Percentiles rank a stretch among this genome's conserved stretches.
These are phyloP conservation scores for Penicillium paradoxum DNA, from an alignment of 495 filamentous ascomycete species.

Conservation along the genomic window DNA sequence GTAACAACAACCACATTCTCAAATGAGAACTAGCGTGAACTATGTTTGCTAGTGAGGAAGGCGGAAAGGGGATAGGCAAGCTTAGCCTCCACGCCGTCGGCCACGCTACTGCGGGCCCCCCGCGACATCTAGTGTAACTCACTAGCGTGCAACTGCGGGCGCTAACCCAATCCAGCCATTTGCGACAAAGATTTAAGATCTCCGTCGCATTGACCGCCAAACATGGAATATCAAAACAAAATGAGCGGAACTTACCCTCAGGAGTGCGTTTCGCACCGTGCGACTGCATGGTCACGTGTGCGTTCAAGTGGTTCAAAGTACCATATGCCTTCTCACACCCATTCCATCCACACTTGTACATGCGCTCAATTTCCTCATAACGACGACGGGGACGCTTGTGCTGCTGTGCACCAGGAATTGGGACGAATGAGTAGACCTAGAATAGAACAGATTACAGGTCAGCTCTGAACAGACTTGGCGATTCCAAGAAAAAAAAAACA, in stretches of 20 bases:
- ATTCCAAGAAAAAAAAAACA: no score
- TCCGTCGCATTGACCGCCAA: not conserved
- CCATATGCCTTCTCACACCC: conserved; percentile 98
- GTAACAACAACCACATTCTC: not conserved
- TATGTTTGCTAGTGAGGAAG: not conserved
- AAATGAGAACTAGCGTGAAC: not conserved
- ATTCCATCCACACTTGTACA: conserved; percentile 99
- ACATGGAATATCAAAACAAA: conserved; percentile 4
- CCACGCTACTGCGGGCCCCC: conserved; percentile 48
- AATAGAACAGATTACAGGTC: conserved; percentile 12
- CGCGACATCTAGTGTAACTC: conserved; percentile 46
- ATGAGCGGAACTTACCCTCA: conserved; percentile 66
- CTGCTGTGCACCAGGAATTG: conserved; percentile 94
- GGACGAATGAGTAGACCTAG: conserved; percentile 96
- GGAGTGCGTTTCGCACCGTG: conserved; percentile 90
- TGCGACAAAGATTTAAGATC: conserved; percentile 25
- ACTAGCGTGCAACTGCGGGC: conserved; percentile 38
- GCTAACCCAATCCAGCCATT: conserved; percentile 34
- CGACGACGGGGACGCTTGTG: conserved; percentile 92
- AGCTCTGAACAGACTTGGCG: conserved; percentile 5
- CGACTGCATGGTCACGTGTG: conserved; percentile 96
- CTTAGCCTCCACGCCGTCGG: conserved; percentile 37
- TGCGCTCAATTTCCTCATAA: conserved; percentile 98
- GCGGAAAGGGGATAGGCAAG: conserved; percentile 18
- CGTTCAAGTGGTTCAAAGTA: conserved; percentile 93